Evolutionary conservation across 1,284 basidiomycete species (phyloP).

Genomic region (Mycosarcoma maydis): DNA sequence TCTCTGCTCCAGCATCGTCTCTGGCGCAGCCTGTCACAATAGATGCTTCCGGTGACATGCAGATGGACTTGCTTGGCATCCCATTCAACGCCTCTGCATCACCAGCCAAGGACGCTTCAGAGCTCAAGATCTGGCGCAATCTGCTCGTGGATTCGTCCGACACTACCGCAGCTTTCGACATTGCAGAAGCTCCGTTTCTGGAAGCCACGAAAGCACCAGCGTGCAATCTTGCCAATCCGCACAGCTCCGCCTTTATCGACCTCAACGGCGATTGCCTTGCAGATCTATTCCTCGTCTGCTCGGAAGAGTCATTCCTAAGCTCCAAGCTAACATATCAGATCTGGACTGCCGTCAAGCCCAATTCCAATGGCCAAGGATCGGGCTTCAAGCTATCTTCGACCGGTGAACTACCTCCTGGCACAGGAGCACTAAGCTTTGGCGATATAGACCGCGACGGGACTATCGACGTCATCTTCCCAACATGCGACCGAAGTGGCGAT

Average conservation of each 20-base stretch:
- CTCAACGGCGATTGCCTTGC: conserved; percentile 93
- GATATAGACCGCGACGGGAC: conserved; percentile 97
- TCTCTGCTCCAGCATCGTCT: conserved; percentile 75
- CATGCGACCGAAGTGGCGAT: conserved; percentile 72
- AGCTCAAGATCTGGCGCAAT: conserved; percentile 57
- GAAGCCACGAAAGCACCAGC: conserved; percentile 30
- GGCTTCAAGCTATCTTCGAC: conserved; percentile 79
- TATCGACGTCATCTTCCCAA: conserved; percentile 91
- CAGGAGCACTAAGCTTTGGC: conserved; percentile 84
- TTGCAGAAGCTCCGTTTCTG: conserved; percentile 25
- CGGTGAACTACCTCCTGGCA: conserved; percentile 79
- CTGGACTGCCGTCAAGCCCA: conserved; percentile 72
- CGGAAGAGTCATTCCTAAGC: conserved; percentile 67
- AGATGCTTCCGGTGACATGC: conserved; percentile 87
- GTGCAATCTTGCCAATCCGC: conserved; percentile 84
- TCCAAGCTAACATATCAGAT: conserved; percentile 77
- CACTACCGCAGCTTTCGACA: conserved; percentile 29
- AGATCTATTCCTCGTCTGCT: conserved; percentile 92
- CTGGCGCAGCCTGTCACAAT: conserved; percentile 83
- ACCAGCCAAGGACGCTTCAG: conserved; percentile 24
- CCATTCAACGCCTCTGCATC: conserved; percentile 66
- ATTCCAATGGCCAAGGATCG: conserved; percentile 64
- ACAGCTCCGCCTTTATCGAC: conserved; percentile 94
- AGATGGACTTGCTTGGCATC: conserved; percentile 84
- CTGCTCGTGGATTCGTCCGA: conserved; percentile 15